A percentile compares a stretch with the other conserved stretches of the same genome.
phyloP scores from a whole-genome alignment of 192 early-diverging fungal genomes.

The Coemansia furcata region DNA sequence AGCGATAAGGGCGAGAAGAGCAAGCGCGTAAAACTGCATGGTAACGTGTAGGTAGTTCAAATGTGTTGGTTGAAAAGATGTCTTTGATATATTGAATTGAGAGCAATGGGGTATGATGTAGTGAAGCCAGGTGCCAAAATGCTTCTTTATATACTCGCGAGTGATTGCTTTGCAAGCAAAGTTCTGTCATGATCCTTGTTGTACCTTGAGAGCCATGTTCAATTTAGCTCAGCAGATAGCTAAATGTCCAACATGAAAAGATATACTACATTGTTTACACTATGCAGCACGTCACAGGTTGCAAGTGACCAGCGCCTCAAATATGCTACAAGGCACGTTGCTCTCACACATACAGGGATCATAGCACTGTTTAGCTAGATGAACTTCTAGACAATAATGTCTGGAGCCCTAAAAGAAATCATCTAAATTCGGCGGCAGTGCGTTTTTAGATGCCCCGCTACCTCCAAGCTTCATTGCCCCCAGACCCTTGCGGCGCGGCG shows the following conservation, averaged over 20 bases:
- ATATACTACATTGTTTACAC: not conserved
- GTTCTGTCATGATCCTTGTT: not conserved
- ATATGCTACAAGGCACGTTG: not conserved
- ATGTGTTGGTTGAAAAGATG: not conserved
- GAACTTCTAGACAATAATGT: too few species aligned
- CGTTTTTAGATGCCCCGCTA: constrained; percentile 26
- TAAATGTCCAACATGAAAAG: not conserved
- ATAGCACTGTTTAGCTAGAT: not conserved
- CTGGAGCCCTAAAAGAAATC: constrained; percentile 11
- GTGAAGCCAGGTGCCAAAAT: not conserved
- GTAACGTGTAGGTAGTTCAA: not conserved
- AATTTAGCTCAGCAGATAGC: not conserved
- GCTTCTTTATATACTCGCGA: not conserved
- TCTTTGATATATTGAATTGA: not conserved
- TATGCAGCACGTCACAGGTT: not conserved
- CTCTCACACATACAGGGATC: not conserved
- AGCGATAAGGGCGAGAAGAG: constrained; percentile 6
- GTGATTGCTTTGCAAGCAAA: not conserved
- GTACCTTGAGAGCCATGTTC: not conserved
- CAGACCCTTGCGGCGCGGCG: constrained; percentile 35
- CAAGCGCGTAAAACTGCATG: constrained; percentile 13
- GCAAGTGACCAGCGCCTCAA: not conserved
- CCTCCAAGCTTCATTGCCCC: constrained; percentile 44
- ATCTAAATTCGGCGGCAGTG: constrained; percentile 6
- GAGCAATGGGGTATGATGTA: not conserved